Base-by-base conservation (phyloP, 2,329 filamentous ascomycete genomes). In the Penicillium sp. region DNA sequence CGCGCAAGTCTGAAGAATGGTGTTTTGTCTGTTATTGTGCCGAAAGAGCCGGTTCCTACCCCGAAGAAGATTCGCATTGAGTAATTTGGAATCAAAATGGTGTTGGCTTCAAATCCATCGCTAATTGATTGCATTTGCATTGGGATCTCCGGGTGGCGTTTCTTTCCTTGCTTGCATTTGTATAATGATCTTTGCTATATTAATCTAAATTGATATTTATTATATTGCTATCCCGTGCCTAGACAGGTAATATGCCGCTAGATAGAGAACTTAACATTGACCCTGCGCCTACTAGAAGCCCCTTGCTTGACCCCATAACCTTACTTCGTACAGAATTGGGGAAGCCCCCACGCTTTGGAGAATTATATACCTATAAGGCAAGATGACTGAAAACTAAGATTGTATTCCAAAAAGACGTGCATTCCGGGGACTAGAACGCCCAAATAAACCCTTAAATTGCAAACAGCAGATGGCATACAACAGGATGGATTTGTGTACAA, bases 1-100 rank as follows among this genome's bases (percentile, higher is more conserved):
- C 83, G 78, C 68, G 83, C 83, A 8, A 81, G 75, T 56, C 66
- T 86, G 69, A 84, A 80, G 74, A 79, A 86, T 64, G 83, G 83
- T 12, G 78, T 86, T 45, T 69, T 86, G 50, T 79, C 74, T 28
- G 76, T 86, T 31, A 62, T 79, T 14, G 78, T 86, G 7, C 83
- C 83, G 0, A 85, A 86, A 70, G 77, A 79, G 45, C 63, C 76
- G 49, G 75, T 75, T 16, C 78, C 78, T 10, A 72, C 73, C 55
- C 65, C 75, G 35, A 80, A 80, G 71, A 82, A 78, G 72, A 82
- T 85, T 61, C 75, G 72, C 50, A 80, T 85, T 56, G 74, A 82
- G 69, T 84, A 78, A 66, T 48, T 36, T 26, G 31, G 4, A 22
- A 51, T 51, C n/a, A 12, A 11, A n/a, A n/a, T n/a, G 19, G 19